Evolutionary conservation across 768 basidiomycete species (phyloP).

Genomic region (Fibroporia radiculosa): DNA sequence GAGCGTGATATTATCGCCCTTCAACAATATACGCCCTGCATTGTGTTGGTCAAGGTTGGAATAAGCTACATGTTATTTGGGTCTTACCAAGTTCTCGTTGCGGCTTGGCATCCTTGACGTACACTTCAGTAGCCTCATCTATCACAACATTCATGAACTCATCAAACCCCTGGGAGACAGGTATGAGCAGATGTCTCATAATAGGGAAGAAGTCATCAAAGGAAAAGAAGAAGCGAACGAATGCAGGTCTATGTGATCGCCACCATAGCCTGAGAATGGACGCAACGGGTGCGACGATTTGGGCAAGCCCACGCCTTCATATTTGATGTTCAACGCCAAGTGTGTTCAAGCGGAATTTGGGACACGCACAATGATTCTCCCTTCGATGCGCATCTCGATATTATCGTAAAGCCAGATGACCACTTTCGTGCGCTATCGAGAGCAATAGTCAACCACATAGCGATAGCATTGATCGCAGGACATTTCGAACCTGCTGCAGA

Average conservation of each 20-base stretch:
- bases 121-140: conserved; percentile 90
- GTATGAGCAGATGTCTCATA: conserved; percentile 18
- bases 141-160: conserved; percentile 99
- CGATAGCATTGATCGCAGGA: too few species aligned
- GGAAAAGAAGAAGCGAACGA: conserved; percentile 14
- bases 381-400: conserved; percentile 93
- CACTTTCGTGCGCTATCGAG: conserved; percentile 65
- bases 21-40: conserved; percentile 87
- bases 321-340: conserved; percentile 33
- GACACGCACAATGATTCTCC: conserved; percentile 82
- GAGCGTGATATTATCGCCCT: conserved; percentile 98
- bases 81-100: conserved; percentile 71
- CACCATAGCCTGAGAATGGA: not conserved
- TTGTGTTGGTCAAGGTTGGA: too few species aligned
- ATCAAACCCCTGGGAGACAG: conserved; percentile 76
- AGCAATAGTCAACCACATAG: not conserved
- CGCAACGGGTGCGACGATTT: not conserved
- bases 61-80: too few species aligned
- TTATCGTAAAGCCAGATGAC: conserved; percentile 97
- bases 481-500: conserved; percentile 87
- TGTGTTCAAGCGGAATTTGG: conserved; percentile 19
- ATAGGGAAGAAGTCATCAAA: too few species aligned
- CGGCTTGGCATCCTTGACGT: conserved; percentile 83
- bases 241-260: not conserved
- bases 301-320: conserved; percentile 26